Conservation (phyloP, 345 rosid species). For the Combretum micranthum region DNA sequence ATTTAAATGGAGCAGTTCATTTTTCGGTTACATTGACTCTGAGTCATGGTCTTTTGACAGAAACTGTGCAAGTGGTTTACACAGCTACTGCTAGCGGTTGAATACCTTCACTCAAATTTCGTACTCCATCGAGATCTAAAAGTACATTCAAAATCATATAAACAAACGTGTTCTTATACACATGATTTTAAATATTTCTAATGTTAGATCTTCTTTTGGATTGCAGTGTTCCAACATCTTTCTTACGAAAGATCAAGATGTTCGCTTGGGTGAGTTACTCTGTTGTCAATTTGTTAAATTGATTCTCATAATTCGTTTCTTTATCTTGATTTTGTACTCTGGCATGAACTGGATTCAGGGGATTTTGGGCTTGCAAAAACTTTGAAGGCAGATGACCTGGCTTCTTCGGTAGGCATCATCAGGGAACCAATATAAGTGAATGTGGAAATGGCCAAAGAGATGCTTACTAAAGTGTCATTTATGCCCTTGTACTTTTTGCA, state of each 20-base stretch:
- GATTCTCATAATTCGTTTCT: not conserved
- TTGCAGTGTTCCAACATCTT: conserved; percentile 94
- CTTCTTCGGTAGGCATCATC: conserved; percentile 70
- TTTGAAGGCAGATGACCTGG: conserved; percentile 87
- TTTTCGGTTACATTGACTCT: not conserved
- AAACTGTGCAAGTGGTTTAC: conserved; percentile 98
- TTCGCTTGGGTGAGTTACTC: conserved; percentile 71
- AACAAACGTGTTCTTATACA: not conserved
- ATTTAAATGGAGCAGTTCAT: too few species aligned
- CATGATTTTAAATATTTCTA: not conserved
- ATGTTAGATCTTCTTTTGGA: conserved; percentile 5
- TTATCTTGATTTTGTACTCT: not conserved
- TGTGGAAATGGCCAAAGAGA: not conserved
- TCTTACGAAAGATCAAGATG: conserved; percentile 93
- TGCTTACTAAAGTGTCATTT: not conserved
- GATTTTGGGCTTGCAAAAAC: conserved; percentile 99
- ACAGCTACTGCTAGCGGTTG: conserved; percentile 83
- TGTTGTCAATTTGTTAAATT: conserved; percentile 2
- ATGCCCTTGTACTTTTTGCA: conserved; percentile 20
- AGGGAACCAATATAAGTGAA: not conserved
- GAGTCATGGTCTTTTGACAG: conserved; percentile 24
- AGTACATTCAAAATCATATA: conserved; percentile 22
- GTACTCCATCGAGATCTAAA: conserved; percentile 95
- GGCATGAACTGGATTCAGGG: conserved; percentile 41
- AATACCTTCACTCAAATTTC: conserved; percentile 89